These are phyloP conservation scores for Pythium aristosporum DNA, from an alignment of 352 stramenopile species.

Conservation along the genomic window DNA sequence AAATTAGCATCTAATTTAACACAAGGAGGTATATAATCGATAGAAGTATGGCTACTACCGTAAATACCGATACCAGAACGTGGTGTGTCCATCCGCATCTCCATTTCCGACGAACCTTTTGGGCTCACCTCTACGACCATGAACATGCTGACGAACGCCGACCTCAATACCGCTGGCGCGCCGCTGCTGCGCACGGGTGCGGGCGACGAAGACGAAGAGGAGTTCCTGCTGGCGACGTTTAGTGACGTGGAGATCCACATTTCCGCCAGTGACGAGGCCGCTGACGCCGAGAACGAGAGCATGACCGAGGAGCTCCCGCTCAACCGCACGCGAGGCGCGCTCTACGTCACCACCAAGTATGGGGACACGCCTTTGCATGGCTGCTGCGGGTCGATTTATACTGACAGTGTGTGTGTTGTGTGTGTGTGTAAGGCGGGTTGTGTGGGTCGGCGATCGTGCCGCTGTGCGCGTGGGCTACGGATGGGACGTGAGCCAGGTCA, in stretches of 20 bases:
- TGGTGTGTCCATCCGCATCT: conserved; percentile 8
- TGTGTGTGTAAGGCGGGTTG: conserved; percentile 37
- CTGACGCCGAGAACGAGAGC: conserved; percentile 28
- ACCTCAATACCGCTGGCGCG: conserved; percentile 46
- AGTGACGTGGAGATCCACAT: conserved; percentile 42
- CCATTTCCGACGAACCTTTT: neutral
- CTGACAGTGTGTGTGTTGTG: neutral
- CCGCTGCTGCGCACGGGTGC: conserved; percentile 53
- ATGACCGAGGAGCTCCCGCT: conserved; percentile 30
- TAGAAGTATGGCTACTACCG: no score
- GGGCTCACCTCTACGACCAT: conserved; percentile 22
- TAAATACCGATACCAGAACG: neutral
- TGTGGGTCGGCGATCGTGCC: conserved; percentile 53
- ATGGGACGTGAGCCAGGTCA: conserved; percentile 71
- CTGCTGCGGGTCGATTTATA: neutral
- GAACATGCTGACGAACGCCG: conserved; percentile 50
- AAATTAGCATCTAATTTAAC: no score
- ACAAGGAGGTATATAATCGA: no score
- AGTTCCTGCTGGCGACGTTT: conserved; percentile 65
- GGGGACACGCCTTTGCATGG: neutral
- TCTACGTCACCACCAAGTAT: conserved; percentile 47
- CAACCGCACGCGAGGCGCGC: conserved; percentile 30
- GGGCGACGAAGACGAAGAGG: conserved; percentile 46
- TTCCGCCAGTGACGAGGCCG: conserved; percentile 12
- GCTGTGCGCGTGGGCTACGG: conserved; percentile 53